Evolutionary conservation across 352 stramenopile species (phyloP).

Genomic region (Aphanomyces stellatus): DNA sequence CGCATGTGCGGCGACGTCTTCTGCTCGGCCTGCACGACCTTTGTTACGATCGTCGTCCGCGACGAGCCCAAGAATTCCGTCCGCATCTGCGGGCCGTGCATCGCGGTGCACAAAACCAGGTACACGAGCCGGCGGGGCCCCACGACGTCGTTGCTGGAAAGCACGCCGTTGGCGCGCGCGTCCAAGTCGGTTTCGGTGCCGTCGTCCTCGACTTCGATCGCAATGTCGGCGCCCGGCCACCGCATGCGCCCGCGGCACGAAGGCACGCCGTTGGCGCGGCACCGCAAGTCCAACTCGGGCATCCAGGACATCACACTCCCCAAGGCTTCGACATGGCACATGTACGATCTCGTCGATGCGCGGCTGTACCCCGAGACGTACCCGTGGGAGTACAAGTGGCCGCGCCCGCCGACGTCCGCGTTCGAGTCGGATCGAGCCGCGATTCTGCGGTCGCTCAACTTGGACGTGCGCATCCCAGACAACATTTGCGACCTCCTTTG

Average conservation of each 20-base stretch:
- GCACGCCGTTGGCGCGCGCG: not conserved
- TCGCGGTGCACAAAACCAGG: constrained; percentile 21
- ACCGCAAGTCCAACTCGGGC: not conserved
- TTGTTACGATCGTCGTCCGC: constrained; percentile 40
- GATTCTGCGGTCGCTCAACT: not conserved
- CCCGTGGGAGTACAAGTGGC: not conserved
- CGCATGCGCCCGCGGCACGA: not conserved
- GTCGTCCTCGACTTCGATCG: not conserved
- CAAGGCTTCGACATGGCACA: not conserved
- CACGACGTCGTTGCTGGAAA: not conserved
- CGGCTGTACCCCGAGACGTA: not conserved
- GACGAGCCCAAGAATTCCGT: constrained; percentile 43
- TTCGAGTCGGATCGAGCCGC: not conserved
- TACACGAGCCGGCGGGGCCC: not conserved
- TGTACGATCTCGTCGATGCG: not conserved
- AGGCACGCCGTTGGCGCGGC: not conserved
- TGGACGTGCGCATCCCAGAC: not conserved
- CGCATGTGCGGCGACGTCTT: constrained; percentile 71
- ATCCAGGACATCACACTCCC: not conserved
- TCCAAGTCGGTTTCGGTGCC: not conserved
- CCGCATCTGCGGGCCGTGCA: constrained; percentile 69
- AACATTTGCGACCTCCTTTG: constrained; percentile 9
- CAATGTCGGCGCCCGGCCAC: constrained; percentile 6
- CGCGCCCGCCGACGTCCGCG: not conserved
- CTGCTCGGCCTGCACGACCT: constrained; percentile 60